Percentiles rank a stretch among this genome's conserved stretches.
Conservation (phyloP, 2,329 filamentous ascomycete genomes). For the Clonostachys rhizophaga region DNA sequence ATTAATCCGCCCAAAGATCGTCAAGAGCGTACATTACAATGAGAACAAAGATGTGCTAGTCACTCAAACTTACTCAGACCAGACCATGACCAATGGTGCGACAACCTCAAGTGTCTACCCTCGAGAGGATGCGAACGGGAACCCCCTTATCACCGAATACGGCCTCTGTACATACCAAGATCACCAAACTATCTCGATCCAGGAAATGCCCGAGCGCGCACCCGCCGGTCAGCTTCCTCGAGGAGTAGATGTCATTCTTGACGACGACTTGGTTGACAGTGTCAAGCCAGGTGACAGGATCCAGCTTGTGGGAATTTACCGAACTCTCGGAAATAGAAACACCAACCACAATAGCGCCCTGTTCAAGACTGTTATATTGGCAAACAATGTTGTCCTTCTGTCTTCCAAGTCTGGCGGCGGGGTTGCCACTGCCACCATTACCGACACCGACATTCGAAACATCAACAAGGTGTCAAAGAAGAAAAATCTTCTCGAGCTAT, state of each 20-base stretch:
- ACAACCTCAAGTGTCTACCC: slow-evolving; percentile 92
- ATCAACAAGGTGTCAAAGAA: slow-evolving; percentile 98
- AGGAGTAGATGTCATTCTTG: slow-evolving; percentile 92
- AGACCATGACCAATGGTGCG: slow-evolving; percentile 92
- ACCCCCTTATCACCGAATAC: slow-evolving; percentile 90
- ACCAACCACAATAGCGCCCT: slow-evolving; percentile 85
- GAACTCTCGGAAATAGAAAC: slow-evolving; percentile 92
- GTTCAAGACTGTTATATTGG: slow-evolving; percentile 90
- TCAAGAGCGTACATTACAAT: slow-evolving; percentile 96
- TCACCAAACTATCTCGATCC: slow-evolving; percentile 95
- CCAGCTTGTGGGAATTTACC: slow-evolving; percentile 93
- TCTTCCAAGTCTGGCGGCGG: slow-evolving; percentile 96
- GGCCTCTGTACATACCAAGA: slow-evolving; percentile 94
- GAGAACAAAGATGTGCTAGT: slow-evolving; percentile 83
- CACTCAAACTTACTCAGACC: slow-evolving; percentile 87
- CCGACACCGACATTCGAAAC: slow-evolving; percentile 94
- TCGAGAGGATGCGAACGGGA: slow-evolving; percentile 87
- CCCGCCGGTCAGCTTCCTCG: slow-evolving; percentile 93
- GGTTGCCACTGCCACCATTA: slow-evolving; percentile 86
- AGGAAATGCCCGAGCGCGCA: slow-evolving; percentile 97
- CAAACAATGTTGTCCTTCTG: slow-evolving; percentile 90
- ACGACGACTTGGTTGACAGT: slow-evolving; percentile 92
- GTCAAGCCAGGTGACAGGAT: slow-evolving; percentile 95
- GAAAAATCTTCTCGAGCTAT: slow-evolving; percentile 84
- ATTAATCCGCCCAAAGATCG: slow-evolving; percentile 91